Evolutionary conservation across 805 yeast species (phyloP).

Genomic region (Yarrowia osloensis): DNA sequence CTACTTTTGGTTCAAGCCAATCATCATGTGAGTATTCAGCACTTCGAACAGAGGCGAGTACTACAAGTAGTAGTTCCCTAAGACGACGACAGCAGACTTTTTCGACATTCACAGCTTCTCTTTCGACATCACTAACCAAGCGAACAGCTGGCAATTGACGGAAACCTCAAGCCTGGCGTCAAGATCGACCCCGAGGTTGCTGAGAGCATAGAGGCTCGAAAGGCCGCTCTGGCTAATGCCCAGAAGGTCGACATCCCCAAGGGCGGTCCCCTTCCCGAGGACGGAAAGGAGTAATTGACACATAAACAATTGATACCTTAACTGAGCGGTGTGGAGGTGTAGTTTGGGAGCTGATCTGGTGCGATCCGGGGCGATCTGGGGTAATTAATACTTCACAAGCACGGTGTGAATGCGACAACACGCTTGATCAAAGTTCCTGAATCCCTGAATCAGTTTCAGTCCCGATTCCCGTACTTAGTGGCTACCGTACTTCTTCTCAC

Average conservation of each 20-base stretch:
- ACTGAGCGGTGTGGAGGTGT: too few relatives aligned
- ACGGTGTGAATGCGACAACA: too few relatives aligned
- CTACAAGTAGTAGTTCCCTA: too few relatives aligned
- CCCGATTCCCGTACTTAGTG: too few relatives aligned
- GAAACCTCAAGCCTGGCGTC: constrained; percentile 28
- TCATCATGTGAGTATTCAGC: constrained; percentile 24
- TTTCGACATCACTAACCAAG: constrained; percentile 24
- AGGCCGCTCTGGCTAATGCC: constrained; percentile 8
- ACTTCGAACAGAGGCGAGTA: too few relatives aligned
- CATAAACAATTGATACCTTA: not conserved
- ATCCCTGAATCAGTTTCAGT: too few relatives aligned
- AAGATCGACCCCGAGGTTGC: constrained; percentile 26
- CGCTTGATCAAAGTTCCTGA: too few relatives aligned
- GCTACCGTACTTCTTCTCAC: too few relatives aligned
- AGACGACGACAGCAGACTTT: too few relatives aligned
- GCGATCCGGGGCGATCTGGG: too few relatives aligned
- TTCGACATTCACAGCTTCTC: too few relatives aligned
- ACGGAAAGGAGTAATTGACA: not conserved
- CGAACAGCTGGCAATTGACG: constrained; percentile 28
- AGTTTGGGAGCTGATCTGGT: not conserved
- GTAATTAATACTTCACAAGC: too few relatives aligned
- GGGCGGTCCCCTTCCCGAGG: constrained; percentile 18
- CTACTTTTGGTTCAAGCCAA: constrained; percentile 30
- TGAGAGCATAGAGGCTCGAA: constrained; percentile 15
- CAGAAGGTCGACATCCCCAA: not conserved